Evolutionary conservation across 2,329 filamentous ascomycete species (phyloP).

Genomic region (Colletotrichum lindemuthianum): DNA sequence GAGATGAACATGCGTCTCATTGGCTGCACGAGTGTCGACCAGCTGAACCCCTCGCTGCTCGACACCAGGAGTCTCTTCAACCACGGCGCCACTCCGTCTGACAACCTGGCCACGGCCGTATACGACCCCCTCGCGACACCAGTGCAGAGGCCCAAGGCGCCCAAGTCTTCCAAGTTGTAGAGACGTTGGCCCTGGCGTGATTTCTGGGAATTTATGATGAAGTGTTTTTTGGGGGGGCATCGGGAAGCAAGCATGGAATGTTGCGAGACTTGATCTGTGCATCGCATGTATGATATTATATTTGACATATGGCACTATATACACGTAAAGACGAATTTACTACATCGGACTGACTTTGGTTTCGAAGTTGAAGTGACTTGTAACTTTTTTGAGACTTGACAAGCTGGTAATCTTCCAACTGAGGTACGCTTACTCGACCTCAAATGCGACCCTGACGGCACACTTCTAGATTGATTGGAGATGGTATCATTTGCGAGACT

Average conservation of each 20-base stretch:
- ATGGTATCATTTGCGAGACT: too few species aligned
- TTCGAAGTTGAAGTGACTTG: background rate
- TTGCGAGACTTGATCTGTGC: constrained; percentile 11
- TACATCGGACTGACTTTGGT: background rate
- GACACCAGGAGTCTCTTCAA: constrained; percentile 76
- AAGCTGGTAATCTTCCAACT: too few species aligned
- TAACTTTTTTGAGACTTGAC: too few species aligned
- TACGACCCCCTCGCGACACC: constrained; percentile 66
- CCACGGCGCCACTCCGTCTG: constrained; percentile 60
- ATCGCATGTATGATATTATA: constrained; percentile 28
- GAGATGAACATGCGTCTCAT: constrained; percentile 99
- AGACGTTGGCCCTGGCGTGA: background rate
- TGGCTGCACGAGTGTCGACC: constrained; percentile 77
- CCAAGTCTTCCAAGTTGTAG: constrained; percentile 57
- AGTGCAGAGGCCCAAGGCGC: constrained; percentile 56
- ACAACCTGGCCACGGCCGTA: constrained; percentile 58
- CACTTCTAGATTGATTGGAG: too few species aligned
- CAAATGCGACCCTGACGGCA: too few species aligned
- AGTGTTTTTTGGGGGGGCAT: background rate
- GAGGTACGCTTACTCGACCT: too few species aligned
- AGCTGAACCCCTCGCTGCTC: constrained; percentile 83
- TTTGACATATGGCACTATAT: constrained; percentile 11
- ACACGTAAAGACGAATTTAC: background rate
- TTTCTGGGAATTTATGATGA: background rate
- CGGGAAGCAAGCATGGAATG: constrained; percentile 4